Conservation (phyloP, 192 early-diverging fungal species). For the Coemansia sp. region DNA sequence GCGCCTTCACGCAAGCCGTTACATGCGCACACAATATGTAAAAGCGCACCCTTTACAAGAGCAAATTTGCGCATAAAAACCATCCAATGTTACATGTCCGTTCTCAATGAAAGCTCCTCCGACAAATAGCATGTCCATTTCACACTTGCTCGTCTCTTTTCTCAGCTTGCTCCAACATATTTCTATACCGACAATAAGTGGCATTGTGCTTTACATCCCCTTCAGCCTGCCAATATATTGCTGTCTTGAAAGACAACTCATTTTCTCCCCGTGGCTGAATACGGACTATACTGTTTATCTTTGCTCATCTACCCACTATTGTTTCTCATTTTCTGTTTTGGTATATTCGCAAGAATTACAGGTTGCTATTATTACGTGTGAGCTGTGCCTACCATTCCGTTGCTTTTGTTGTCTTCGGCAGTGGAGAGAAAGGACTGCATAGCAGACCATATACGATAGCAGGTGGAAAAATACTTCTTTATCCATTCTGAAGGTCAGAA, state of each 20-base stretch:
- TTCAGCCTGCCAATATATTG: too few species aligned
- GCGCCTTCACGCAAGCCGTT: background rate
- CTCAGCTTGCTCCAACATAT: too few species aligned
- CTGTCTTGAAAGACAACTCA: background rate
- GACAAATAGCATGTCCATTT: background rate
- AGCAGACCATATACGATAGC: background rate
- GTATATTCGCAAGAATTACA: background rate
- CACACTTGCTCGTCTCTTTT: background rate
- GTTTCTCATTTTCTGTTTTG: background rate
- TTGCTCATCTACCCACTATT: background rate
- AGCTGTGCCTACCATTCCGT: background rate
- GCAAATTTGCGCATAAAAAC: background rate
- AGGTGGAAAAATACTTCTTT: background rate
- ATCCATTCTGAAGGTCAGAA: background rate
- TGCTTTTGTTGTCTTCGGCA: background rate
- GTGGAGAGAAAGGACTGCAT: background rate
- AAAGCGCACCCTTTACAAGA: background rate
- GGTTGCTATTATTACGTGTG: background rate
- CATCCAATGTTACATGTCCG: background rate
- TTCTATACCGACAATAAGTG: too few species aligned
- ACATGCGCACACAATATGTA: background rate
- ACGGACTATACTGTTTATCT: background rate
- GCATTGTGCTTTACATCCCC: too few species aligned
- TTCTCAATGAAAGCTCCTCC: background rate
- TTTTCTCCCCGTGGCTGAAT: conserved; percentile 3